Conservation (phyloP, 1,139 yeast genomes). For the Lipomyces yarrowii region DNA sequence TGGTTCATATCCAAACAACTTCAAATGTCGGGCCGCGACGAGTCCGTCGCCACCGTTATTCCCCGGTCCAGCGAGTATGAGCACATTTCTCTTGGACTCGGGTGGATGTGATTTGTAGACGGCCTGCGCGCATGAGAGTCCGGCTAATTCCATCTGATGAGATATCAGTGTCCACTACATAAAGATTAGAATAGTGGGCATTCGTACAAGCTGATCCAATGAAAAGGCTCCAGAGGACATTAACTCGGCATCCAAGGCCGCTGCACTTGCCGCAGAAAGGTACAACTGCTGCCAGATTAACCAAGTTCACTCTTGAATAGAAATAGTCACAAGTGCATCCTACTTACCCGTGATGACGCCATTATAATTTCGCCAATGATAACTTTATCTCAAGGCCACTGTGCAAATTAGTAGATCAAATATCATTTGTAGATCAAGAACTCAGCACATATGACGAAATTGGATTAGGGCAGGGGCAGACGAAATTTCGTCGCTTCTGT, state of each 20-base stretch:
- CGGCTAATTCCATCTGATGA: conserved; percentile 84
- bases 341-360: conserved; percentile 1
- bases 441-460: too few relatives aligned
- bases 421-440: background rate
- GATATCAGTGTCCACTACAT: conserved; percentile 8
- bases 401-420: background rate
- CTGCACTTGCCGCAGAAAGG: conserved; percentile 64
- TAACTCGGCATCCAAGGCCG: conserved; percentile 77
- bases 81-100: conserved; percentile 48
- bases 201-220: conserved; percentile 72
- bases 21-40: conserved; percentile 90
- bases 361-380: background rate
- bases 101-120: conserved; percentile 69
- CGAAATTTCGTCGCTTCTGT: background rate
- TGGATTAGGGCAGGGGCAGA: background rate
- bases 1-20: conserved; percentile 77
- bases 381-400: background rate
- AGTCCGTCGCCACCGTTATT: conserved; percentile 96
- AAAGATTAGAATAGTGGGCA: background rate
- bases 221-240: conserved; percentile 86
- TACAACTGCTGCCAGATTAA: conserved; percentile 9
- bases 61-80: conserved; percentile 90
- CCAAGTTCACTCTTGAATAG: background rate
- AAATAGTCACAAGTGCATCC: background rate
- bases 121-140: conserved; percentile 90